Conservation (phyloP, 164 flowering plant genomes). For the Nelumbo lutea region DNA sequence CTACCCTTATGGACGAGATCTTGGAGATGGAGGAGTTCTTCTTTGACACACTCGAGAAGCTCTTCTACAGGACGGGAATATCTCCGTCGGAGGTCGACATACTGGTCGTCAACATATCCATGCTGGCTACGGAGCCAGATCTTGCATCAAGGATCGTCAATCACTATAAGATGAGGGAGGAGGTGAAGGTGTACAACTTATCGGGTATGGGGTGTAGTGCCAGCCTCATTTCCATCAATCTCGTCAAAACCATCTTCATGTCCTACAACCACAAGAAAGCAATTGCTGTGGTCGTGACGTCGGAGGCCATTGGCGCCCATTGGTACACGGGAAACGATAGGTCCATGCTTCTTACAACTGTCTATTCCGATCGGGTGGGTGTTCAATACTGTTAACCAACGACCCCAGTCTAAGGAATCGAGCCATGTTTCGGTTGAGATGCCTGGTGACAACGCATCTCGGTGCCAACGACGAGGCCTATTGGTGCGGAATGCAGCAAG, state of each 20-base stretch:
- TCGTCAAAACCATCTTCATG: constrained; percentile 43
- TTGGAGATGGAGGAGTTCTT: constrained; percentile 53
- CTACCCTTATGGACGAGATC: constrained; percentile 23
- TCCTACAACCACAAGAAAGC: constrained; percentile 23
- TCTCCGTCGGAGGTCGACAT: constrained; percentile 53
- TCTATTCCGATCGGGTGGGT: constrained; percentile 59
- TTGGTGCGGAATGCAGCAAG: constrained; percentile 39
- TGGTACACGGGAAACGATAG: constrained; percentile 57
- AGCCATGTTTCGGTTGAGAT: constrained; percentile 41
- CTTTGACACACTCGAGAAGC: constrained; percentile 44
- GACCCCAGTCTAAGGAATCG: constrained; percentile 18
- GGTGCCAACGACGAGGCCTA: constrained; percentile 56
- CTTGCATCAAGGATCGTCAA: constrained; percentile 47
- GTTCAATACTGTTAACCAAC: constrained; percentile 57
- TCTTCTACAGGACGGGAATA: constrained; percentile 37
- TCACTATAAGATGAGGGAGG: constrained; percentile 58
- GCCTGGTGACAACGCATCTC: constrained; percentile 42
- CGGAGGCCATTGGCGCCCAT: constrained; percentile 48
- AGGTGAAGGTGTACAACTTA: constrained; percentile 46
- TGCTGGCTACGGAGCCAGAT: constrained; percentile 52
- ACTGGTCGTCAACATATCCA: constrained; percentile 60
- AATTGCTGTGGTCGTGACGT: constrained; percentile 47
- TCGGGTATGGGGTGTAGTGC: constrained; percentile 83
- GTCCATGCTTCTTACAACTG: constrained; percentile 59
- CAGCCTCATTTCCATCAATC: constrained; percentile 45